phyloP scores from a whole-genome alignment of 176 grass and related monocot species.

The Triticum turgidum region DNA sequence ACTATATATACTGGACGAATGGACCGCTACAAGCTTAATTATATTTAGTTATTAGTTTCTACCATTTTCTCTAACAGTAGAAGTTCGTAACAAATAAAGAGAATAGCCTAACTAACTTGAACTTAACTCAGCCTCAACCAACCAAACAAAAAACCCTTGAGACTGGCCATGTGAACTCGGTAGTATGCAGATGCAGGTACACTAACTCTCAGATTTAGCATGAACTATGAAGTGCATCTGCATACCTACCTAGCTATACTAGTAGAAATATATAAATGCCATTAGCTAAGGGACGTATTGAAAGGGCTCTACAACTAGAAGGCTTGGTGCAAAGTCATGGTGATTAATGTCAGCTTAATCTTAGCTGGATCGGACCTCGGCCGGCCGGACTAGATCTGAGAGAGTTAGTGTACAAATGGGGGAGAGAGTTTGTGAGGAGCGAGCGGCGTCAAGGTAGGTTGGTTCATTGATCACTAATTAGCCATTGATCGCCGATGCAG shows the following conservation, averaged over 20 bases:
- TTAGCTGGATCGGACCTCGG: neutral
- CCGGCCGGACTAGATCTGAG: neutral
- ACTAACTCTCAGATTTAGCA: neutral
- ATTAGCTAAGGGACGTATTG: neutral
- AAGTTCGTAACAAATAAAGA: no score
- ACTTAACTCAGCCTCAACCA: no score
- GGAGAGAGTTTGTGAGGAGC: neutral
- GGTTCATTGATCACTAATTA: no score
- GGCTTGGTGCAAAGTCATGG: neutral
- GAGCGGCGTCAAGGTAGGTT: no score
- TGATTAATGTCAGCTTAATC: neutral
- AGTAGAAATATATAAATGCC: neutral
- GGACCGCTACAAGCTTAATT: no score
- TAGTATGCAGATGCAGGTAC: no score
- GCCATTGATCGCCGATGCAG: conserved; percentile 85
- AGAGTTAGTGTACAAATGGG: neutral
- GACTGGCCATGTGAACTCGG: neutral
- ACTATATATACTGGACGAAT: no score
- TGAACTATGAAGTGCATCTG: neutral
- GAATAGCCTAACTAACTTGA: neutral
- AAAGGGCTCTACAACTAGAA: neutral
- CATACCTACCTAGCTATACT: neutral
- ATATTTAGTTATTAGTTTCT: no score
- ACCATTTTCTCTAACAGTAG: no score
- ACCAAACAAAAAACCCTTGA: no score